Conservation (phyloP, 768 basidiomycete genomes). For the Solioccasus polychromus region DNA sequence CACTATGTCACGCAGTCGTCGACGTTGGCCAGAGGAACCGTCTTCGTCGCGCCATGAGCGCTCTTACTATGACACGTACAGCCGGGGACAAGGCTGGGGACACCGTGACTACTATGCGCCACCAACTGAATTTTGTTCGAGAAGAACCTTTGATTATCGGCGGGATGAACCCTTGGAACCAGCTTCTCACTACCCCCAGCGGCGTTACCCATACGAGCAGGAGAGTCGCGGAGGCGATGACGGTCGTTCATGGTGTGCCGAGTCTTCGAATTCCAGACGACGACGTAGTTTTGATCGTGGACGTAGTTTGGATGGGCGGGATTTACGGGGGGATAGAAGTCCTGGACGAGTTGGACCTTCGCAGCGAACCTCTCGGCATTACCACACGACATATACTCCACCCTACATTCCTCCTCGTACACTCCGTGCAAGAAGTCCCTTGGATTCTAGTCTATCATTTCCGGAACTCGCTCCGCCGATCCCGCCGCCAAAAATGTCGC, state of each 20-base stretch:
- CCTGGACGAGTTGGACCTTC: too few species aligned
- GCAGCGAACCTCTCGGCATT: conserved; percentile 4
- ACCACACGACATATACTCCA: conserved; percentile 7
- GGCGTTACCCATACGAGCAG: not conserved
- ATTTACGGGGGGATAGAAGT: conserved; percentile 6
- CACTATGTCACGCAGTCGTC: conserved; percentile 17
- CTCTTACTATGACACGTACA: conserved; percentile 9
- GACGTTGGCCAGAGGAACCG: conserved; percentile 13
- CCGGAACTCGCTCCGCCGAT: not conserved
- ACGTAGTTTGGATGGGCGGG: conserved; percentile 5
- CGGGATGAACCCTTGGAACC: conserved; percentile 9
- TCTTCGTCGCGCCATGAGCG: conserved; percentile 2
- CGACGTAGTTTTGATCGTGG: conserved; percentile 3
- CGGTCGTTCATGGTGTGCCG: conserved; percentile 7
- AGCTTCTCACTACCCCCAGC: conserved; percentile 4
- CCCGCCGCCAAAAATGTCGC: conserved; percentile 1
- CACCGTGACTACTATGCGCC: conserved; percentile 6
- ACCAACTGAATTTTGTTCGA: not conserved
- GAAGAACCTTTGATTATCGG: conserved; percentile 24
- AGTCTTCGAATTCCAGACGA: conserved; percentile 11
- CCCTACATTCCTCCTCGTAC: conserved; percentile 8
- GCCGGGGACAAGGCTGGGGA: too few species aligned
- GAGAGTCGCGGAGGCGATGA: conserved; percentile 8
- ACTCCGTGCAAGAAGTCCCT: conserved; percentile 9
- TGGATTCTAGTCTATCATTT: not conserved